Base-by-base conservation (phyloP, 78 protist genomes). In the Emiliania huxleyi region DNA sequence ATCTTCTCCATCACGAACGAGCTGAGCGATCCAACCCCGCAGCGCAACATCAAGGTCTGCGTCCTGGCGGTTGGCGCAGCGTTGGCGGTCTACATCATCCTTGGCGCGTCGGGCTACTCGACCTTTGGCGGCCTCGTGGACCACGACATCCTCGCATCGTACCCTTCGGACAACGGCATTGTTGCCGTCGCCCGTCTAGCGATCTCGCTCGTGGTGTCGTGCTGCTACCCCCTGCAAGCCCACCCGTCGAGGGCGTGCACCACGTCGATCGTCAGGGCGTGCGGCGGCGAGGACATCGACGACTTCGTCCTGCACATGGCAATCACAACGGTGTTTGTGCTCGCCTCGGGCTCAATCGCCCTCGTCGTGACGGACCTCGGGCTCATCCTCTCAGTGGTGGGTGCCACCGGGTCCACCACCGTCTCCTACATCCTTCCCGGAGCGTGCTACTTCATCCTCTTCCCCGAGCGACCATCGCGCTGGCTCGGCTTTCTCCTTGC, bases 141-240 rank as follows among this genome's bases (percentile, higher is more conserved):
- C 23, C 8, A 18, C 19, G 46, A 77, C 46, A 19, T 77, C 37
- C 87, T 77, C 43, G 19, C 4, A 46, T 22, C 44, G 23, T 77
- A 42, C n/a, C 87, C 87, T 1, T 0, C 38, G 26, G 49, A 38
- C 38, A 21, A 18, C 8, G 21, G 2, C 21, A 0, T 12, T n/a
- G 46, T 29, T 43, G 42, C 33, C 33, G 37, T 46, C 22, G 89
- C 62, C 0, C 93, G 93, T 71, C 1, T 75, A 37, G 23, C 19
- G 23, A 1, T 91, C n/a, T 85, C 69, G 4, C 21, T 81, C 29
- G 71, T 75, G 26, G 93, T 84, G n/a, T 5, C 44, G 48, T 45
- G 35, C 90, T 71, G 71, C 69, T 91, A 91, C 89, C 90, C 93
- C 12, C 90, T 91, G 44, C 93, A 91, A 49, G 1, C 40, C 26